phyloP scores from a whole-genome alignment of 257 asterid genomes.

The Euphrasia confusa region DNA sequence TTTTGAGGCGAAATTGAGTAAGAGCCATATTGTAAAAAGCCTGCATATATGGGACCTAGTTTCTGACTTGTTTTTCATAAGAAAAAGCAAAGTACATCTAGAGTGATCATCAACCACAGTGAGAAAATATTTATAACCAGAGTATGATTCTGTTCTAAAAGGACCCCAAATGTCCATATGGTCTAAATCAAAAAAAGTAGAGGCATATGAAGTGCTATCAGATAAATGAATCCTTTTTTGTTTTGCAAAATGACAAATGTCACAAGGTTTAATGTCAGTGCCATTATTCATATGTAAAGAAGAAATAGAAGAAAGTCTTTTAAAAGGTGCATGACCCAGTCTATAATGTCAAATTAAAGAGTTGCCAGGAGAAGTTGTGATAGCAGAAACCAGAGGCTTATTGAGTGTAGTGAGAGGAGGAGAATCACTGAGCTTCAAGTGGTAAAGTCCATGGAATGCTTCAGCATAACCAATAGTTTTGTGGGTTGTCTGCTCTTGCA shows the following conservation, averaged over 20 bases:
- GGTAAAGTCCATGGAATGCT: background rate
- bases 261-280: too few relatives aligned
- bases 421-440: too few relatives aligned
- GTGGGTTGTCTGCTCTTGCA: background rate
- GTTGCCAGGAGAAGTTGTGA: background rate
- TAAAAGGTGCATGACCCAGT: background rate
- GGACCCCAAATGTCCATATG: too few relatives aligned
- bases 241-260: background rate
- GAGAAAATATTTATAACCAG: too few relatives aligned
- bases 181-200: too few relatives aligned
- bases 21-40: background rate
- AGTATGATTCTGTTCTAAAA: too few relatives aligned
- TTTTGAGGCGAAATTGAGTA: background rate
- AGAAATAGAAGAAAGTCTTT: too few relatives aligned
- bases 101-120: too few relatives aligned
- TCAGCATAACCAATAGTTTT: background rate
- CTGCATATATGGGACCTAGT: background rate
- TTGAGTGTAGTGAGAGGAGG: background rate
- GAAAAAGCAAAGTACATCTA: background rate
- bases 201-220: background rate
- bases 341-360: too few relatives aligned
- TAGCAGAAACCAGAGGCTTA: background rate
- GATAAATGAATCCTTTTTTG: background rate
- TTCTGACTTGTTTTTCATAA: background rate
- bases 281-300: too few relatives aligned